These are phyloP conservation scores for Cordia subcordata DNA, from an alignment of 257 asterid species.

Conservation along the genomic window DNA sequence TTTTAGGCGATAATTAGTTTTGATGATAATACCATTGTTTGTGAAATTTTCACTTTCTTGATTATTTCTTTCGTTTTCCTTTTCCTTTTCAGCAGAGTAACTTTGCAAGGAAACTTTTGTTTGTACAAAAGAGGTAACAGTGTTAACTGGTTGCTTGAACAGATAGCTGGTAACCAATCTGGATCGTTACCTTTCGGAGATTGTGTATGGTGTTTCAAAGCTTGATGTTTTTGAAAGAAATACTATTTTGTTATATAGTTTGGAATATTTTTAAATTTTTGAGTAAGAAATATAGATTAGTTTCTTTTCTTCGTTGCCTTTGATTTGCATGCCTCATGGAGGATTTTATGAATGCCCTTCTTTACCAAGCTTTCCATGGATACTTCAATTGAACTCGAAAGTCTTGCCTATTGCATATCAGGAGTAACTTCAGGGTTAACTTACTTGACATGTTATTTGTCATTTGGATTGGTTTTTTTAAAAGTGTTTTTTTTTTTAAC, in stretches of 20 bases:
- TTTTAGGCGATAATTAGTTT: slow-evolving; percentile 41
- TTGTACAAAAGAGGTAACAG: slow-evolving; percentile 10
- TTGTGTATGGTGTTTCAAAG: slow-evolving; percentile 2
- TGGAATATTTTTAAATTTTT: neutral
- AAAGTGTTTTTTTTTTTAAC: too few relatives aligned
- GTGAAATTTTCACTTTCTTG: neutral
- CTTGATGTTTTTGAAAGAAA: neutral
- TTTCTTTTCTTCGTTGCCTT: too few relatives aligned
- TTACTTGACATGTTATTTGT: too few relatives aligned
- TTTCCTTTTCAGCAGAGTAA: slow-evolving; percentile 6
- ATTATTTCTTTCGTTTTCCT: slow-evolving; percentile 1
- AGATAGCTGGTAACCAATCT: too few relatives aligned
- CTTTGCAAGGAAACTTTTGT: slow-evolving; percentile 1
- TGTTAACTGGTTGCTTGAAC: slow-evolving; percentile 2
- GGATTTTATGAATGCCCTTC: neutral
- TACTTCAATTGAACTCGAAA: too few relatives aligned
- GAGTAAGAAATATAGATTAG: slow-evolving; percentile 1
- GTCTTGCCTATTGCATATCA: neutral
- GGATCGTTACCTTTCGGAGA: neutral
- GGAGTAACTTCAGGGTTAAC: too few relatives aligned
- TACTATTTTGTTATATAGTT: neutral
- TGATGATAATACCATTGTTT: neutral
- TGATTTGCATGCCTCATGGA: neutral
- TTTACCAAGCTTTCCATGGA: too few relatives aligned
- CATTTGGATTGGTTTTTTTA: too few relatives aligned